Conservation (phyloP, 2,329 filamentous ascomycete species). For the Colletotrichum truncatum region DNA sequence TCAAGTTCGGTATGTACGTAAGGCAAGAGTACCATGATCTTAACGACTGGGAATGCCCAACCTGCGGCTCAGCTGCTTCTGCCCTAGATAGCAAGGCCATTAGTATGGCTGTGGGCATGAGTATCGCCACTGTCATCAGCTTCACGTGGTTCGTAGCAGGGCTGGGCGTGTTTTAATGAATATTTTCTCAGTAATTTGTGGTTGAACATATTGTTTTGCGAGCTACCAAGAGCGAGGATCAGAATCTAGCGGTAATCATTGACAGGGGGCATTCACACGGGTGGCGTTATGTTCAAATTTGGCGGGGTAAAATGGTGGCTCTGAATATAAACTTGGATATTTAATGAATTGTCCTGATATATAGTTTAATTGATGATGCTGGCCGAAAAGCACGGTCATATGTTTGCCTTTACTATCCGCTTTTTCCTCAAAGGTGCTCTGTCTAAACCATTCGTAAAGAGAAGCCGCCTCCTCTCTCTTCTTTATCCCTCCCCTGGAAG, state of each 20-base stretch:
- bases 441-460: conserved; percentile 66
- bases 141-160: conserved; percentile 70
- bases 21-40: conserved; percentile 60
- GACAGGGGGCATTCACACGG: conserved; percentile 11
- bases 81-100: conserved; percentile 57
- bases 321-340: conserved; percentile 22
- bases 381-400: conserved; percentile 1
- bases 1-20: conserved; percentile 68
- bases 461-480: conserved; percentile 73
- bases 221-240: conserved; percentile 5
- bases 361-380: conserved; percentile 27
- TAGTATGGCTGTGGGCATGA: conserved; percentile 62
- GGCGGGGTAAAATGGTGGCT: conserved; percentile 28
- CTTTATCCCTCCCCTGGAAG: conserved; percentile 72
- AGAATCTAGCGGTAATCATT: conserved; percentile 28
- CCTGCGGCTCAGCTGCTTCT: conserved; percentile 63
- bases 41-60: conserved; percentile 63
- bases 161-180: conserved; percentile 45
- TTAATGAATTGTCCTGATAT: conserved; percentile 23
- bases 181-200: conserved; percentile 8
- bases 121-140: conserved; percentile 63
- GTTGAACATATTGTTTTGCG: conserved; percentile 11
- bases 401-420: background rate
- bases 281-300: conserved; percentile 26
- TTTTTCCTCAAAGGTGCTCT: background rate